Base-by-base conservation (phyloP, 148 eudicot species). In the Fagopyrum homotropicum region DNA sequence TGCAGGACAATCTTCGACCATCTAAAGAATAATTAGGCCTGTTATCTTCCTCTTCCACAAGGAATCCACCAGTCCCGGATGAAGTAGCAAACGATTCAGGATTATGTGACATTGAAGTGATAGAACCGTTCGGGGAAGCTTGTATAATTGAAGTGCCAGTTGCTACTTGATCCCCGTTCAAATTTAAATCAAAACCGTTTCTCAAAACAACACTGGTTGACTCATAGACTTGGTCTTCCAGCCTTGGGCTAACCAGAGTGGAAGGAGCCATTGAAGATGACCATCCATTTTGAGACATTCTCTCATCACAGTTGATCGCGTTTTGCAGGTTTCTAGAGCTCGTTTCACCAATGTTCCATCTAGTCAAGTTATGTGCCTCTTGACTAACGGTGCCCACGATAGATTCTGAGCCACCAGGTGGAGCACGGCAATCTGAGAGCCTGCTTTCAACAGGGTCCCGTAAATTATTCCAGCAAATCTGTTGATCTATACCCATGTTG, bases 391-490 rank as follows among this genome's bases (percentile, higher is more conserved):
- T 57, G 46, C 72, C 79, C 60, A 82, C 75, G 72, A 46, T 84
- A 16, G 82, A 46, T 71, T 22, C 26, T 22, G 26, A 22, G 26
- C 26, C 26, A 22, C 77, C 79, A 44, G 83, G 29, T 72, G 89
- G 47, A 51, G 83, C 60, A 44, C 77, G 77, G 74, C 76, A 85
- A 9, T 86, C 90, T 15, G 91, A 69, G 77, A 80, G 44, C 79
- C 81, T 83, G 73, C 79, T 80, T 66, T 86, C 86, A n/a, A 87
- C 74, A 77, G 90, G 77, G 73, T 85, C 85, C 56, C 76, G 85
- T 49, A 83, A 77, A 79, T 72, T 84, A 79, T 82, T 90, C 99
- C 98, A 96, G 79, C 81, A 75, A 48, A 83, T 80, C 68, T 88
- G 89, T 73, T 82, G 90, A 72, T 90, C 95, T 66, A 89, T 51